phyloP scores from a whole-genome alignment of 2,329 filamentous ascomycete species.

The Lasiodiplodia gonubiensis region DNA sequence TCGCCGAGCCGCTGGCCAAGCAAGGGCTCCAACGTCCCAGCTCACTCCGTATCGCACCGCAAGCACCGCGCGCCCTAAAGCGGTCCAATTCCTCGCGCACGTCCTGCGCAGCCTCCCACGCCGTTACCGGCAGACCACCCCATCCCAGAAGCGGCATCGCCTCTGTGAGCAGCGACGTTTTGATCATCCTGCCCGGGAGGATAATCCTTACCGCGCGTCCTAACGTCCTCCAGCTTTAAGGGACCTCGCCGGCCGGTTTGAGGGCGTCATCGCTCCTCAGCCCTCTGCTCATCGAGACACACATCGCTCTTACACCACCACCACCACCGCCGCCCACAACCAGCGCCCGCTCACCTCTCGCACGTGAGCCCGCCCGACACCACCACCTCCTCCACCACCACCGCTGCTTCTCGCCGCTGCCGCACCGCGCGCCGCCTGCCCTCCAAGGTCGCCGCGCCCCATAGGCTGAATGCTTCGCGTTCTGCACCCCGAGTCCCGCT shows the following conservation, averaged over 20 bases:
- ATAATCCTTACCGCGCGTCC: constrained; percentile 25
- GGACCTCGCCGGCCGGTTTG: constrained; percentile 25
- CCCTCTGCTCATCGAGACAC: constrained; percentile 4
- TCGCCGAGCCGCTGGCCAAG: constrained; percentile 21
- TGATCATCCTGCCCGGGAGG: constrained; percentile 22
- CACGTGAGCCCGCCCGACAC: constrained; percentile 18
- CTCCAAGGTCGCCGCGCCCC: constrained; percentile 11
- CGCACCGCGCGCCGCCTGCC: constrained; percentile 8
- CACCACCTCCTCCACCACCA: neutral
- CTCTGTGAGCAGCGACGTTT: constrained; percentile 22
- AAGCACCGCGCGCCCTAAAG: constrained; percentile 21
- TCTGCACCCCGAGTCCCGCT: constrained; percentile 27
- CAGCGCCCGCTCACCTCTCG: constrained; percentile 1
- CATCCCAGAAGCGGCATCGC: constrained; percentile 28
- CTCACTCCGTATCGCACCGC: constrained; percentile 22
- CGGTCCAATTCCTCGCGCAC: constrained; percentile 26
- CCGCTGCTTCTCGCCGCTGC: constrained; percentile 9
- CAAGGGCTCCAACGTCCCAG: constrained; percentile 27
- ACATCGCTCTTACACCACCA: neutral
- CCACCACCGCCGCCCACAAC: neutral
- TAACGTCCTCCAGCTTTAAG: constrained; percentile 27
- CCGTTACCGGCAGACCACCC: constrained; percentile 28
- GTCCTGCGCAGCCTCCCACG: constrained; percentile 20
- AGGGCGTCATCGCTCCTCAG: constrained; percentile 25
- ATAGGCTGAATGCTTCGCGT: constrained; percentile 28